Conservation (phyloP, 2,329 filamentous ascomycete species). For the Pseudogymnoascus sp. region DNA sequence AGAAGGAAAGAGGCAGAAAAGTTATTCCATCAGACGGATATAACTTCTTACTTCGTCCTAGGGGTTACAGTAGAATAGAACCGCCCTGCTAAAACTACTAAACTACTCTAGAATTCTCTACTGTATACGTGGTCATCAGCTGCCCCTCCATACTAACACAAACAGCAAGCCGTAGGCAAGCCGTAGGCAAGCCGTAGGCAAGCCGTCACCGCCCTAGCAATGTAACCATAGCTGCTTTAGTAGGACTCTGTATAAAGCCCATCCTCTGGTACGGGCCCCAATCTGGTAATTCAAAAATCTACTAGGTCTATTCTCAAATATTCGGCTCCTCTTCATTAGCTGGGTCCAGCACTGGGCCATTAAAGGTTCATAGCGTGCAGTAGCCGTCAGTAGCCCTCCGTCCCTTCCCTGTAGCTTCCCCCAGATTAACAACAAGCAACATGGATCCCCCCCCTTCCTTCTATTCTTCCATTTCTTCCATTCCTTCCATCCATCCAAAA, state of each 20-base stretch:
- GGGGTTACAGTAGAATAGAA: not conserved
- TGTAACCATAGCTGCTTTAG: not conserved
- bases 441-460: not conserved
- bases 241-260: not conserved
- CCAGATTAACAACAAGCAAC: slow-evolving; percentile 2
- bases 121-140: not conserved
- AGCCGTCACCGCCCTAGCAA: not conserved
- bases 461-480: not conserved
- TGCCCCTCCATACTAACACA: not conserved
- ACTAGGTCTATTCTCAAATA: not conserved
- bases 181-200: no score
- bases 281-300: not conserved
- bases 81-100: not conserved
- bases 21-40: not conserved
- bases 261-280: not conserved
- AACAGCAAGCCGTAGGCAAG: not conserved
- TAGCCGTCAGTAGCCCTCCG: not conserved
- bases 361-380: slow-evolving; percentile 2
- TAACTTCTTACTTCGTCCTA: not conserved
- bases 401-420: not conserved
- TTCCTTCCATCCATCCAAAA: not conserved
- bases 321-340: not conserved
- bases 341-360: not conserved
- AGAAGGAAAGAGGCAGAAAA: not conserved
- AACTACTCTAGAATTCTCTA: not conserved